Percentiles rank a stretch among this genome's conserved stretches.
These are phyloP conservation scores for Trichoderma harzianum DNA, from an alignment of 2,329 filamentous ascomycete genomes.

Conservation along the genomic window DNA sequence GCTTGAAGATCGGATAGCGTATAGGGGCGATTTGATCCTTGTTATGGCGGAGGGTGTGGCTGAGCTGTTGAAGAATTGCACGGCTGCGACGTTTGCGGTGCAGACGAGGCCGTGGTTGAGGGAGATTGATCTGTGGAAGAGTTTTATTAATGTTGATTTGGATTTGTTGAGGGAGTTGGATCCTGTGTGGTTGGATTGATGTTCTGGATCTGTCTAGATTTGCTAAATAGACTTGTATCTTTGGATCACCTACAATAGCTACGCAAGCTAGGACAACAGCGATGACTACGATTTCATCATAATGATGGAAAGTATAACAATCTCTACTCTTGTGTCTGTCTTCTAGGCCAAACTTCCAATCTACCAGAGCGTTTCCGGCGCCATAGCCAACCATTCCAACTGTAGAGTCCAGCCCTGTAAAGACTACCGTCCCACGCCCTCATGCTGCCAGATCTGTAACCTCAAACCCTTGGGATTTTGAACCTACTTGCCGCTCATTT, in stretches of 20 bases:
- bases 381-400: too few relatives aligned
- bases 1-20: conserved; percentile 23
- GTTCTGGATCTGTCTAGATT: neutral
- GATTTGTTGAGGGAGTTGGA: conserved; percentile 24
- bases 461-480: too few relatives aligned
- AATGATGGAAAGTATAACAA: too few relatives aligned
- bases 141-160: conserved; percentile 29
- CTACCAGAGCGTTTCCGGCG: too few relatives aligned
- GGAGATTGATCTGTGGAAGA: conserved; percentile 30
- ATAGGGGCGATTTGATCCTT: conserved; percentile 26
- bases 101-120: conserved; percentile 31
- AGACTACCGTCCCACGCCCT: too few relatives aligned
- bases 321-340: too few relatives aligned
- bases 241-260: neutral
- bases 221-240: neutral
- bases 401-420: too few relatives aligned
- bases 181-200: conserved; percentile 25
- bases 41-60: conserved; percentile 25
- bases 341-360: too few relatives aligned
- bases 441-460: too few relatives aligned
- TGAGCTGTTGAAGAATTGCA: conserved; percentile 26
- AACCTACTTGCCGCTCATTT: too few relatives aligned
- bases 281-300: too few relatives aligned
- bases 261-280: too few relatives aligned
- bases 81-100: conserved; percentile 27